phyloP scores from a whole-genome alignment of 352 stramenopile genomes.

The Globisporangium nagaii region DNA sequence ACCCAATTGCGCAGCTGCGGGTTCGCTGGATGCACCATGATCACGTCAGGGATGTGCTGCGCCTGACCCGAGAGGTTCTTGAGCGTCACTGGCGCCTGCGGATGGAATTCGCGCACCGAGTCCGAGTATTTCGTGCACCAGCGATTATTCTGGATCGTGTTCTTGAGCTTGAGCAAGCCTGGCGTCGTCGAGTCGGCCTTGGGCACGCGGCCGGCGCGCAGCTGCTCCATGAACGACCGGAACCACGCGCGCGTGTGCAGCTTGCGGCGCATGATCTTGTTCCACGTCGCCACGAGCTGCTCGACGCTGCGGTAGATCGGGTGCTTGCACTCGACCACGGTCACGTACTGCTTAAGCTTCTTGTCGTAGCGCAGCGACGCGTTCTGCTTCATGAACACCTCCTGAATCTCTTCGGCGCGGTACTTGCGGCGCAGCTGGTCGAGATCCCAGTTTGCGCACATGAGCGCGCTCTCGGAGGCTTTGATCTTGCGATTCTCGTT shows the following conservation, averaged over 20 bases:
- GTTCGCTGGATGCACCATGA: conserved; percentile 53
- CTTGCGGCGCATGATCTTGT: conserved; percentile 86
- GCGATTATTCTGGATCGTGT: conserved; percentile 67
- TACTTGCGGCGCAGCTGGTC: conserved; percentile 84
- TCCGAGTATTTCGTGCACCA: conserved; percentile 68
- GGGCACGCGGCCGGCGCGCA: conserved; percentile 56
- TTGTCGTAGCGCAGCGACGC: conserved; percentile 86
- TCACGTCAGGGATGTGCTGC: conserved; percentile 30
- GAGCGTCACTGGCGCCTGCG: conserved; percentile 70
- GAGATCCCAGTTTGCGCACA: conserved; percentile 92
- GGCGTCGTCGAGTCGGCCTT: conserved; percentile 32
- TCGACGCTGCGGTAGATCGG: conserved; percentile 86
- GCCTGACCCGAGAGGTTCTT: conserved; percentile 53
- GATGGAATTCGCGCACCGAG: conserved; percentile 54
- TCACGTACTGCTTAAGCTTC: conserved; percentile 84
- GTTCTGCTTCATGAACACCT: conserved; percentile 88
- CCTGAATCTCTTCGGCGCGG: conserved; percentile 88
- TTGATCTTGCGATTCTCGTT: conserved; percentile 45
- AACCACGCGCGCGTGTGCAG: conserved; percentile 87
- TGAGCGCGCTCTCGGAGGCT: conserved; percentile 68
- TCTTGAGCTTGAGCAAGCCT: conserved; percentile 79
- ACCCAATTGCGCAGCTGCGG: conserved; percentile 59
- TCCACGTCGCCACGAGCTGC: conserved; percentile 51
- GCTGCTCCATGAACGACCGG: conserved; percentile 84
- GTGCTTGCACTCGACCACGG: conserved; percentile 85